These are phyloP conservation scores for Pythium coloratum DNA, from an alignment of 352 stramenopile genomes.

Conservation along the genomic window DNA sequence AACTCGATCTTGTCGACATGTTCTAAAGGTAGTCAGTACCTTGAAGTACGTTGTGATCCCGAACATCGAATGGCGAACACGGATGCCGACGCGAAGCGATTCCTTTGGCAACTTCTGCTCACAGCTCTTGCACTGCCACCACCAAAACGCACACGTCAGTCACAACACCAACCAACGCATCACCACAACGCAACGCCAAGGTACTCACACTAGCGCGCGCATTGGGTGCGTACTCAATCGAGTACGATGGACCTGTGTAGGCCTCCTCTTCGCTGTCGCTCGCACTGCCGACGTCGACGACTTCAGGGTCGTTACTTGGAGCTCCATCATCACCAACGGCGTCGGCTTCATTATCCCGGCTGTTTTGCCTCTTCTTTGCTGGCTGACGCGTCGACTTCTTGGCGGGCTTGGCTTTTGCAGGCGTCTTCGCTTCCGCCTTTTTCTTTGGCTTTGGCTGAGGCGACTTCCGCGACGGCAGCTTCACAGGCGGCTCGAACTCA, in stretches of 20 bases:
- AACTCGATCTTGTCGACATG: not conserved
- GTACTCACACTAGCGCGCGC: constrained; percentile 51
- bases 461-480: constrained; percentile 25
- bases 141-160: not conserved
- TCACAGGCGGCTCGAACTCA: constrained; percentile 29
- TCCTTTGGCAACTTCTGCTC: constrained; percentile 56
- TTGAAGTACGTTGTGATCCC: constrained; percentile 82
- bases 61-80: constrained; percentile 78
- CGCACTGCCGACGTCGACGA: constrained; percentile 21
- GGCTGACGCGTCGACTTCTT: constrained; percentile 6
- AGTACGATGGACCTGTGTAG: constrained; percentile 60
- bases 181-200: not conserved
- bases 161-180: not conserved
- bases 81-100: constrained; percentile 52
- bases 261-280: constrained; percentile 34
- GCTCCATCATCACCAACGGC: constrained; percentile 24
- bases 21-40: constrained; percentile 24
- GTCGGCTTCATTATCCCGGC: constrained; percentile 17
- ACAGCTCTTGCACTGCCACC: constrained; percentile 71
- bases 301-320: not conserved
- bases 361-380: constrained; percentile 7
- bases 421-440: constrained; percentile 5
- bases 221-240: constrained; percentile 68
- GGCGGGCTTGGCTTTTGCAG: not conserved
- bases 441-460: constrained; percentile 12